These are phyloP conservation scores for Brassica rapa DNA, from an alignment of 345 rosid species.

Conservation along the genomic window DNA sequence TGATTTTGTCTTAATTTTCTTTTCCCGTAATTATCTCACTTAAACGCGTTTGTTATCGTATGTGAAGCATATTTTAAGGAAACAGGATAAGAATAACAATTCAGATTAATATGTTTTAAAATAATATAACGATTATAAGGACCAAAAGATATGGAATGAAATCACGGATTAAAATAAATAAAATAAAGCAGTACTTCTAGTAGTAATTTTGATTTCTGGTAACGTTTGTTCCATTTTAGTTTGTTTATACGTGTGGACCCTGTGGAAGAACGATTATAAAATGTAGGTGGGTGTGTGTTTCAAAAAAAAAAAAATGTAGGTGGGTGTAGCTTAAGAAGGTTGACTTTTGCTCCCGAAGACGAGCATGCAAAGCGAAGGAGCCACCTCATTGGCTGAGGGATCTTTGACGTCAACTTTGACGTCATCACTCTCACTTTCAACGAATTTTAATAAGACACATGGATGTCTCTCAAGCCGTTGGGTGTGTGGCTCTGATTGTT, in stretches of 20 bases:
- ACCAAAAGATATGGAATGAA: conserved; percentile 42
- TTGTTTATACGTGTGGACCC: conserved; percentile 24
- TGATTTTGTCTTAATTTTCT: neutral
- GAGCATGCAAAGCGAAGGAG: conserved; percentile 72
- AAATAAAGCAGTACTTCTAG: neutral
- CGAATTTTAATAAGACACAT: conserved; percentile 20
- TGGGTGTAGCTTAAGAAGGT: conserved; percentile 35
- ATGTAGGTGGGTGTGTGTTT: conserved; percentile 14
- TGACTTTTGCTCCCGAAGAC: conserved; percentile 54
- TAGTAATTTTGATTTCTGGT: neutral
- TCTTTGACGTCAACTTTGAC: conserved; percentile 41
- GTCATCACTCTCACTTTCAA: conserved; percentile 35
- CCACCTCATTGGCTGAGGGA: conserved; percentile 44
- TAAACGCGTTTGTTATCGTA: conserved; percentile 35
- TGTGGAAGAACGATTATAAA: neutral
- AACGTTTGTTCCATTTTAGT: too few species aligned
- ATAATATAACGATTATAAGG: conserved; percentile 23
- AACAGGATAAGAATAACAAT: conserved; percentile 30
- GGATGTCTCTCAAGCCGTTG: conserved; percentile 21
- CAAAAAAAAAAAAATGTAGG: conserved; percentile 15
- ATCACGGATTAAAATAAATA: conserved; percentile 15
- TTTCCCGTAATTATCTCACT: conserved; percentile 31
- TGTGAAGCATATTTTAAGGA: conserved; percentile 31
- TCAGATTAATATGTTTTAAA: neutral
- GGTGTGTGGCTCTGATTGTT: too few species aligned